phyloP scores from a whole-genome alignment of 345 rosid genomes.

The Citrus unshiu region DNA sequence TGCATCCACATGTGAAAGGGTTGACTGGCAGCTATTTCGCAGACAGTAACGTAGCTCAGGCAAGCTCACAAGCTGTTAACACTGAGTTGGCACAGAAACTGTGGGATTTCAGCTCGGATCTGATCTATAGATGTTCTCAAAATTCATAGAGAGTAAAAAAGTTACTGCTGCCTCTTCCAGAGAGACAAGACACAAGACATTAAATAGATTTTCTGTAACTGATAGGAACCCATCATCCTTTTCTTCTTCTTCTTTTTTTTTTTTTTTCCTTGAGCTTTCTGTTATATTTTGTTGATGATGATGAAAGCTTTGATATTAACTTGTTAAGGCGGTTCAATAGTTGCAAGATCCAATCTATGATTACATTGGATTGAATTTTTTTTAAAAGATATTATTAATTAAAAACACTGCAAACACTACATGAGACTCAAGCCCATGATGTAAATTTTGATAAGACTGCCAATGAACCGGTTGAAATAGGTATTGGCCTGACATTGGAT shows the following conservation, averaged over 20 bases:
- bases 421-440: too few species aligned
- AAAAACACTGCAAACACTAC: too few species aligned
- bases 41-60: slow-evolving; percentile 48
- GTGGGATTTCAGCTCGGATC: slow-evolving; percentile 65
- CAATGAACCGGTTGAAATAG: too few species aligned
- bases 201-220: background rate
- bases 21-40: slow-evolving; percentile 56
- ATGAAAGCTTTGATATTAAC: too few species aligned
- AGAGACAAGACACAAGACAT: background rate
- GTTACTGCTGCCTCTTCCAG: background rate
- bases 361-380: too few species aligned
- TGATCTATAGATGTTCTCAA: slow-evolving; percentile 19
- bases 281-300: background rate
- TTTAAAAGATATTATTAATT: too few species aligned
- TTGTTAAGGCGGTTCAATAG: too few species aligned
- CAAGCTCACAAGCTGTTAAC: slow-evolving; percentile 44
- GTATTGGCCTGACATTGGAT: too few species aligned
- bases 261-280: background rate
- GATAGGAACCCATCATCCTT: background rate
- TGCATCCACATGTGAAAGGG: slow-evolving; percentile 63
- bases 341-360: too few species aligned
- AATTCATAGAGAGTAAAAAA: background rate
- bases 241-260: too few species aligned
- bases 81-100: slow-evolving; percentile 50
- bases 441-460: too few species aligned